These are phyloP conservation scores for Paecilomyces fulvus DNA, from an alignment of 2,329 filamentous ascomycete species.

Conservation along the genomic window DNA sequence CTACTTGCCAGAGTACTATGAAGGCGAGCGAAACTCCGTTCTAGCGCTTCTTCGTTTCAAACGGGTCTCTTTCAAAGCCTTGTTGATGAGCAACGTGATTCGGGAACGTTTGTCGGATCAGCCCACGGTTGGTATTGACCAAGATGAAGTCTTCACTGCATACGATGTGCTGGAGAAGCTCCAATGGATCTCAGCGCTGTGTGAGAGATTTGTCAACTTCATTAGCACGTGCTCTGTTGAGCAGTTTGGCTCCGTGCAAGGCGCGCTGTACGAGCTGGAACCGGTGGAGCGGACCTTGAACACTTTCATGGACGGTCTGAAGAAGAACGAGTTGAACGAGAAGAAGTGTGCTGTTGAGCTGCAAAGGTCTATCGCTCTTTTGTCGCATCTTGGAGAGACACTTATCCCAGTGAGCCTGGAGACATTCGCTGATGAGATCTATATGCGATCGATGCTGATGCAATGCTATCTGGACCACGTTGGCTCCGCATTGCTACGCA, in stretches of 20 bases:
- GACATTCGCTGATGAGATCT: constrained; percentile 67
- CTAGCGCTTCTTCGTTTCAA: constrained; percentile 81
- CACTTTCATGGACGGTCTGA: constrained; percentile 74
- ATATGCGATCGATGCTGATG: constrained; percentile 67
- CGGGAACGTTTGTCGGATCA: constrained; percentile 67
- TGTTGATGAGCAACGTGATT: constrained; percentile 66
- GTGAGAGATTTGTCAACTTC: constrained; percentile 71
- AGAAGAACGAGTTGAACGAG: constrained; percentile 78
- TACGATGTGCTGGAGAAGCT: constrained; percentile 81
- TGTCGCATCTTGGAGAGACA: constrained; percentile 77
- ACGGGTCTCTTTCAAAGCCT: constrained; percentile 79
- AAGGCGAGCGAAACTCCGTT: constrained; percentile 75
- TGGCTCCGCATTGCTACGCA: constrained; percentile 56
- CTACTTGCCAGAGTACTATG: constrained; percentile 79
- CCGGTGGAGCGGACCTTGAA: constrained; percentile 86
- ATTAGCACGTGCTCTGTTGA: constrained; percentile 70
- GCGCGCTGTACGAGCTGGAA: constrained; percentile 77
- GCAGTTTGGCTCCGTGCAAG: constrained; percentile 69
- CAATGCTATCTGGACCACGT: constrained; percentile 76
- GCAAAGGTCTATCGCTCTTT: constrained; percentile 72
- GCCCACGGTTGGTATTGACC: constrained; percentile 52
- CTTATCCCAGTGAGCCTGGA: constrained; percentile 63
- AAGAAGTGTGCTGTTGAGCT: constrained; percentile 73
- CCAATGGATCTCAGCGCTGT: constrained; percentile 73
- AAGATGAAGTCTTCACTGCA: constrained; percentile 71